Conservation (phyloP, 2,329 filamentous ascomycete species). For the Cryphonectria naterciae region DNA sequence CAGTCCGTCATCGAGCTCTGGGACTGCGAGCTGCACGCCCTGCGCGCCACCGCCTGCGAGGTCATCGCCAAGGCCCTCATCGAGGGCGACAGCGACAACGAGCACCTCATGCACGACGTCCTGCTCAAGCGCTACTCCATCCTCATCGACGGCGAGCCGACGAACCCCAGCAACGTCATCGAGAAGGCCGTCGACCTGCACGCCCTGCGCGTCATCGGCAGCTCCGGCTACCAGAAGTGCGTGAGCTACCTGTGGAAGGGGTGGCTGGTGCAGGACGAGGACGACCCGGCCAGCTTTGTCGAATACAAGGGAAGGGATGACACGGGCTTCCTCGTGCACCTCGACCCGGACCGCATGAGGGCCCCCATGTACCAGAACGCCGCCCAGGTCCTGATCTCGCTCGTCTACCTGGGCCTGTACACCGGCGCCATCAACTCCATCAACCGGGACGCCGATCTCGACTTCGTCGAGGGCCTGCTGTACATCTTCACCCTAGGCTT, state of each 20-base stretch:
- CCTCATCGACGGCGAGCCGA: constrained; percentile 70
- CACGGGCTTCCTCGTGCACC: constrained; percentile 75
- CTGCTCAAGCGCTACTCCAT: constrained; percentile 90
- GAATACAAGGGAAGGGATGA: constrained; percentile 84
- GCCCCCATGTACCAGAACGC: constrained; percentile 91
- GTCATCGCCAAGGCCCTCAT: constrained; percentile 89
- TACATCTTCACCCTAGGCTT: constrained; percentile 94
- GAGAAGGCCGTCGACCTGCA: constrained; percentile 94
- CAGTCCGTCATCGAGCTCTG: constrained; percentile 84
- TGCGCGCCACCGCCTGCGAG: constrained; percentile 83
- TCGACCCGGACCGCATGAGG: constrained; percentile 93
- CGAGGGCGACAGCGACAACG: constrained; percentile 78
- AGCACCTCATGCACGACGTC: constrained; percentile 78
- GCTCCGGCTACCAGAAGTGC: constrained; percentile 94
- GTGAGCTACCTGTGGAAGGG: constrained; percentile 91
- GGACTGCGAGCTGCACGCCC: constrained; percentile 82
- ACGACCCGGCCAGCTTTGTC: constrained; percentile 86
- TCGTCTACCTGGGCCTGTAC: constrained; percentile 83
- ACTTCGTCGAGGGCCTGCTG: constrained; percentile 79
- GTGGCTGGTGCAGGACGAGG: constrained; percentile 95
- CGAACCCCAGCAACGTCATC: constrained; percentile 81
- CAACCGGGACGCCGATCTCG: constrained; percentile 81
- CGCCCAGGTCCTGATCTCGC: constrained; percentile 80
- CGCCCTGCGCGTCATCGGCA: constrained; percentile 84
- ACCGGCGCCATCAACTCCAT: constrained; percentile 93